Evolutionary conservation across 768 basidiomycete genomes (phyloP).

Genomic region (Auriscalpium vulgare): DNA sequence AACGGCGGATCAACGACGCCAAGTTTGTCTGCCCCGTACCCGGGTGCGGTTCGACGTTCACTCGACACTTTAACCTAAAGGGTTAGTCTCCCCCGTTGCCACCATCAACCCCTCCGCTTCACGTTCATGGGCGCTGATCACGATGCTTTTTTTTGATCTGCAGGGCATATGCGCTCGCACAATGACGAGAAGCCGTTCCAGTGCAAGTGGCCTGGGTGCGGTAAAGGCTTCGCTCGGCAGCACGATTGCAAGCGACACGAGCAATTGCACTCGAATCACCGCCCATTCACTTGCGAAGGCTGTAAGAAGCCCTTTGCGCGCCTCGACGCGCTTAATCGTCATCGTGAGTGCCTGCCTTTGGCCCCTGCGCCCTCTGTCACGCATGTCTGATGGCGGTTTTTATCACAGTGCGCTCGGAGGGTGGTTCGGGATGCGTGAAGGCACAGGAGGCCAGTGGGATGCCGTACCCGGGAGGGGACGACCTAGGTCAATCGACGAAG

Average conservation of each 20-base stretch:
- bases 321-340: conserved; percentile 91
- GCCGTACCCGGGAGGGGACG: no score
- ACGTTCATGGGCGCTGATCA: background rate
- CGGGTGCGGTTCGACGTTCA: conserved; percentile 96
- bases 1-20: conserved; percentile 81
- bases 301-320: conserved; percentile 91
- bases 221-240: conserved; percentile 88
- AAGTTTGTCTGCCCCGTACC: conserved; percentile 88
- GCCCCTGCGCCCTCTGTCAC: background rate
- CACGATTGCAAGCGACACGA: conserved; percentile 98
- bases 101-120: background rate
- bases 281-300: conserved; percentile 89
- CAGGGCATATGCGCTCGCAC: conserved; percentile 90
- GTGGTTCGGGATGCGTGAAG: conserved; percentile 67
- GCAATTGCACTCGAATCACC: conserved; percentile 85
- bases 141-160: background rate
- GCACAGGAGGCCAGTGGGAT: conserved; percentile 24
- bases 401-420: conserved; percentile 64
- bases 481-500: no score
- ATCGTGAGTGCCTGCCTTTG: conserved; percentile 50
- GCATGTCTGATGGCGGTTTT: background rate
- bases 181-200: conserved; percentile 93
- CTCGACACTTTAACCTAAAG: conserved; percentile 88
- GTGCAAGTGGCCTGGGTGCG: conserved; percentile 92
- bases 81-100: conserved; percentile 36